Evolutionary conservation across 2,329 filamentous ascomycete species (phyloP), one percentile per base, ranked within the genome.

Genomic region (Alternaria novae-zelandiae): DNA sequence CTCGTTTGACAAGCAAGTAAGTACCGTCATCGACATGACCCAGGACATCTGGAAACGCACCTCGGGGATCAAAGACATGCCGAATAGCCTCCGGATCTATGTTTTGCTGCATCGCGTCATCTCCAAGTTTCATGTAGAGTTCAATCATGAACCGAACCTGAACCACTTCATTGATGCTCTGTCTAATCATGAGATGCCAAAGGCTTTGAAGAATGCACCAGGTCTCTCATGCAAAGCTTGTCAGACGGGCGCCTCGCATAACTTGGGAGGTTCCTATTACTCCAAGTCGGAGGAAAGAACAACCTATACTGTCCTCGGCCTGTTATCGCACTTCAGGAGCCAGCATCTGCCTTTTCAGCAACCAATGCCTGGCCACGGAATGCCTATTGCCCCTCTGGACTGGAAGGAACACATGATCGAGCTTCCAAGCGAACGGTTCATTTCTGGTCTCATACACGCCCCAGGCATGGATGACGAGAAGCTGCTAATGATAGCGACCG

Each of bases 401-500:
- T 90, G 88, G 88, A 86, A 84, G 63, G 82, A 82, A 60, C 84
- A 89, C 61, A 89, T 90, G 87, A 84, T 90, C 56, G 83, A 87
- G 66, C 79, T 90, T 46, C 88, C 88, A 1, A 84, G 86, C 65
- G 78, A 81, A 28, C 78, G 82, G 20, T 77, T 83, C 57, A 82
- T 89, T 45, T 79, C 77, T 21, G 81, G 82, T 23, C 77, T 89
- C 23, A 79, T 85, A 17, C 80, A 83, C 60, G 82, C 84, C 32
- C 83, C 82, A 9, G 87, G 87, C 12, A 88, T 89, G 83, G 84
- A 88, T 70, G 83, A 86, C 44, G 78, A 83, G 49, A 89, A 88
- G 73, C 76, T 87, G 11, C 80, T 80, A 36, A 78, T 87, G 44
- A 82, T 88, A 61, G 81, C 82, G 10, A 83, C 83, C 50, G 84